These are phyloP conservation scores for Bacterosira constricta DNA, from an alignment of 108 stramenopile species.

Conservation along the genomic window DNA sequence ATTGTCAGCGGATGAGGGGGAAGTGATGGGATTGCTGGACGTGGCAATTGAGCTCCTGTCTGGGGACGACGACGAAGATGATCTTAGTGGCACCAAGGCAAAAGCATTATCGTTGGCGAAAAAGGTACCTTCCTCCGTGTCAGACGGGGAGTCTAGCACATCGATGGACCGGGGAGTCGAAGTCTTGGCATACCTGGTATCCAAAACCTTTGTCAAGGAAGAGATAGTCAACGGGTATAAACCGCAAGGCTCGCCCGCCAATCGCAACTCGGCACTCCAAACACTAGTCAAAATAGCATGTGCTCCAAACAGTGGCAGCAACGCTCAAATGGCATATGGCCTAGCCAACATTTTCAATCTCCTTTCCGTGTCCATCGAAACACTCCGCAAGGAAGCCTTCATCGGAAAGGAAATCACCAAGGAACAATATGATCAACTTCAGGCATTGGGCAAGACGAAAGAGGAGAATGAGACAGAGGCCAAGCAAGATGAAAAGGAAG, in stretches of 20 bases:
- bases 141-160: slow-evolving; percentile 44
- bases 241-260: slow-evolving; percentile 22
- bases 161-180: slow-evolving; percentile 92
- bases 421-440: slow-evolving; percentile 97
- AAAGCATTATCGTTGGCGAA: background rate
- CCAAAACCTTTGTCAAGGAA: slow-evolving; percentile 90
- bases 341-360: slow-evolving; percentile 86
- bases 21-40: slow-evolving; percentile 75
- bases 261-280: slow-evolving; percentile 61
- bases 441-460: slow-evolving; percentile 80
- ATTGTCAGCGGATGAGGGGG: slow-evolving; percentile 64
- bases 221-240: slow-evolving; percentile 88
- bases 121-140: background rate
- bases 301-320: slow-evolving; percentile 58
- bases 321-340: slow-evolving; percentile 79
- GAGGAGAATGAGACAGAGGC: slow-evolving; percentile 80
- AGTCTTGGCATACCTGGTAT: slow-evolving; percentile 85
- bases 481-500: slow-evolving; percentile 53
- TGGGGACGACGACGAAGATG: slow-evolving; percentile 51
- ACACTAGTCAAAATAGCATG: slow-evolving; percentile 77
- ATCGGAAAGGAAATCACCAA: slow-evolving; percentile 91
- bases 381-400: slow-evolving; percentile 88
- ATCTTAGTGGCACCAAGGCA: slow-evolving; percentile 10
- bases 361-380: slow-evolving; percentile 84
- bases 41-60: slow-evolving; percentile 79